Evolutionary conservation across 257 asterid species (phyloP).

Genomic region (Solanum dulcamara): DNA sequence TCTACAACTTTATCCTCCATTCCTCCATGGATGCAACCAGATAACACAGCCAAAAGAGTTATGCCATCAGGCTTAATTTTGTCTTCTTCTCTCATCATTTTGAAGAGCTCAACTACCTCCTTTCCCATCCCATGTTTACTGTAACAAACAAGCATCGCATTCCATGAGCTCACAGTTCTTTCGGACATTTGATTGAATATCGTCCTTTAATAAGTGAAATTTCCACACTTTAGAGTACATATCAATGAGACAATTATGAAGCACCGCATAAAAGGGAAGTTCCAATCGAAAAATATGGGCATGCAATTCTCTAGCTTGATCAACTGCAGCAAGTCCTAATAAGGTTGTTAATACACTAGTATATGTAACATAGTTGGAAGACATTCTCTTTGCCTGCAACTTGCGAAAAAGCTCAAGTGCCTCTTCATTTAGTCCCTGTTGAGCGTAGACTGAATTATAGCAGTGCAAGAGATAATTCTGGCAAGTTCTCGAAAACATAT

Average conservation of each 20-base stretch:
- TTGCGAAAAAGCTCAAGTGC: slow-evolving; percentile 48
- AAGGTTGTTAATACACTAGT: slow-evolving; percentile 51
- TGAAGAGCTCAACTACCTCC: slow-evolving; percentile 45
- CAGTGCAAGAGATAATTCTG: slow-evolving; percentile 66
- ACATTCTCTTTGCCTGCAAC: slow-evolving; percentile 49
- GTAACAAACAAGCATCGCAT: slow-evolving; percentile 71
- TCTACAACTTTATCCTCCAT: slow-evolving; percentile 55
- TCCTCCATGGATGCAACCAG: slow-evolving; percentile 90
- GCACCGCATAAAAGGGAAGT: slow-evolving; percentile 26
- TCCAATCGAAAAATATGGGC: slow-evolving; percentile 50
- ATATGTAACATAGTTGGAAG: slow-evolving; percentile 63
- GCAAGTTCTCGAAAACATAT: slow-evolving; percentile 44
- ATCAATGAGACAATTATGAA: slow-evolving; percentile 72
- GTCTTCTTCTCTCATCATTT: slow-evolving; percentile 42
- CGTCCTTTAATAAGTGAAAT: slow-evolving; percentile 57
- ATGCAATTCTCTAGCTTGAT: slow-evolving; percentile 75
- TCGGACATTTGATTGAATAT: slow-evolving; percentile 48
- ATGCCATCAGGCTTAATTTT: slow-evolving; percentile 37
- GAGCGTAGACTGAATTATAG: slow-evolving; percentile 82
- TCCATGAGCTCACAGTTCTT: slow-evolving; percentile 73
- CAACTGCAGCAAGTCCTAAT: slow-evolving; percentile 79
- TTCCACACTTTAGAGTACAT: slow-evolving; percentile 93
- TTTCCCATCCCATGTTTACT: slow-evolving; percentile 63
- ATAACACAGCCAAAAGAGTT: slow-evolving; percentile 52
- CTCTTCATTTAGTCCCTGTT: slow-evolving; percentile 58